These are phyloP conservation scores for Suillus weaverae DNA, from an alignment of 768 basidiomycete species.

Conservation along the genomic window DNA sequence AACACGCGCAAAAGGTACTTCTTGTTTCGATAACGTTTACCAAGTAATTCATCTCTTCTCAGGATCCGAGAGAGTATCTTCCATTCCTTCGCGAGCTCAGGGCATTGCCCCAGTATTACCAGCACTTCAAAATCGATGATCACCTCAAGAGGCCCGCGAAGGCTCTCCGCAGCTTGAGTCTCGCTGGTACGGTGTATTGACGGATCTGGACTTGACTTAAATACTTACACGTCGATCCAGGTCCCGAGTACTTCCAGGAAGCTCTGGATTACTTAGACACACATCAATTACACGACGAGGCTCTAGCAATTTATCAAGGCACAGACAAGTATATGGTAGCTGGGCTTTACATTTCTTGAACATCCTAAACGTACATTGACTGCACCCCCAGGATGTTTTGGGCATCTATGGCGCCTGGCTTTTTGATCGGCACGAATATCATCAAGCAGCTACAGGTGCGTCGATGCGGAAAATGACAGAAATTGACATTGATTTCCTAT, in stretches of 20 bases:
- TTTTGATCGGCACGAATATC: slow-evolving; percentile 81
- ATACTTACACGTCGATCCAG: slow-evolving; percentile 37
- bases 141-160: slow-evolving; percentile 75
- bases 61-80: slow-evolving; percentile 98
- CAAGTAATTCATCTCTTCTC: slow-evolving; percentile 1
- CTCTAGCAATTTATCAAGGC: slow-evolving; percentile 71
- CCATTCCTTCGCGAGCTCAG: slow-evolving; percentile 93
- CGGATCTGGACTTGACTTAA: not conserved
- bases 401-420: slow-evolving; percentile 84
- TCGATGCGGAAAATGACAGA: not conserved
- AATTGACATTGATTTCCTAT: slow-evolving; percentile 1
- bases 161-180: slow-evolving; percentile 72
- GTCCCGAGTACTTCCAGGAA: slow-evolving; percentile 71
- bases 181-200: slow-evolving; percentile 54
- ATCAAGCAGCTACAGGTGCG: slow-evolving; percentile 79
- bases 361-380: slow-evolving; percentile 8
- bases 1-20: slow-evolving; percentile 90
- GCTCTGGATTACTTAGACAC: slow-evolving; percentile 77
- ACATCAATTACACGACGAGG: slow-evolving; percentile 73
- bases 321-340: slow-evolving; percentile 64
- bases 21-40: slow-evolving; percentile 5
- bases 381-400: slow-evolving; percentile 54
- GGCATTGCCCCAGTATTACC: slow-evolving; percentile 71
- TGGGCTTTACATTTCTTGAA: slow-evolving; percentile 2
- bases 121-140: slow-evolving; percentile 90